These are phyloP conservation scores for Brassica juncea DNA, from an alignment of 345 rosid genomes.

Conservation along the genomic window DNA sequence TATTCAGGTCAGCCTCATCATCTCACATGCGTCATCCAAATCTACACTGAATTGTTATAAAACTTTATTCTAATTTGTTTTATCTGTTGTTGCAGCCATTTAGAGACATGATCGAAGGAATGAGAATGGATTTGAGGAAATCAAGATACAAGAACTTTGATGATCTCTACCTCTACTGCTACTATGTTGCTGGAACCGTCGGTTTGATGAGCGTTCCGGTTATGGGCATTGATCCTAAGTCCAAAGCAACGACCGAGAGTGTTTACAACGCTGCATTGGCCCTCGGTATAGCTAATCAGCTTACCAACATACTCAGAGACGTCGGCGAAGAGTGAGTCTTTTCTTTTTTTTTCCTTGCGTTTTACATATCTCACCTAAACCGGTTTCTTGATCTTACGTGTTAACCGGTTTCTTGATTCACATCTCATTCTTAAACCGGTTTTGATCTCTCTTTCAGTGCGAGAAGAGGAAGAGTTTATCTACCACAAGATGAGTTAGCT, in stretches of 20 bases:
- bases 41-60: background rate
- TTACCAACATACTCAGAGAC: slow-evolving; percentile 77
- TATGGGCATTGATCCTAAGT: slow-evolving; percentile 77
- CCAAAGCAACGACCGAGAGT: slow-evolving; percentile 62
- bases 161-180: slow-evolving; percentile 76
- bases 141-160: slow-evolving; percentile 69
- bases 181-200: slow-evolving; percentile 75
- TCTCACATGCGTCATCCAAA: background rate
- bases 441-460: slow-evolving; percentile 44
- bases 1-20: slow-evolving; percentile 61
- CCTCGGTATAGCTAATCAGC: slow-evolving; percentile 80
- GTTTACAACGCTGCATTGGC: slow-evolving; percentile 75
- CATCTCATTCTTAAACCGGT: slow-evolving; percentile 8
- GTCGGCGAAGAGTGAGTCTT: slow-evolving; percentile 77
- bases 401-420: slow-evolving; percentile 7
- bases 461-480: slow-evolving; percentile 74
- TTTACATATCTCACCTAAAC: background rate
- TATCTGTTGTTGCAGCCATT: slow-evolving; percentile 54
- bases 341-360: background rate
- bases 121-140: slow-evolving; percentile 73
- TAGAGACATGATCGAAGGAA: slow-evolving; percentile 83
- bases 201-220: slow-evolving; percentile 80
- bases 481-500: slow-evolving; percentile 74
- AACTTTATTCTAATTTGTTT: background rate
- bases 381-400: slow-evolving; percentile 3